These are phyloP conservation scores for Penicillium capsulatum DNA, from an alignment of 2,329 filamentous ascomycete genomes.

Conservation along the genomic window DNA sequence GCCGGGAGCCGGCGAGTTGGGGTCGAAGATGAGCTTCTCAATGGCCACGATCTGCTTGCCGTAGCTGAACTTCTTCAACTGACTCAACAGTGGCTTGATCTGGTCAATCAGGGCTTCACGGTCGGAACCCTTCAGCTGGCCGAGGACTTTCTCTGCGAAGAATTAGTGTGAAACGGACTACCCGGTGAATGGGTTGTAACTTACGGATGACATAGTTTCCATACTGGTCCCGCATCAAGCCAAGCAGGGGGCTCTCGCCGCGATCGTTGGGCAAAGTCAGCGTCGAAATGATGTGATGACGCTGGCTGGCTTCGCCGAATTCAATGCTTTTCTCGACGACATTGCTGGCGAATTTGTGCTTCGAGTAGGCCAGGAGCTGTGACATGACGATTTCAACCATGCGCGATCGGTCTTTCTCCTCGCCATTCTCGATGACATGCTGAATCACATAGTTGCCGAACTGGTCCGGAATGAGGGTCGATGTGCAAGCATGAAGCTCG, in stretches of 20 bases:
- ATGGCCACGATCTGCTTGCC: slow-evolving; percentile 64
- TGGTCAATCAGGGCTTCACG: slow-evolving; percentile 58
- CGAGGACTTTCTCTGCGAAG: slow-evolving; percentile 66
- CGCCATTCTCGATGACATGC: slow-evolving; percentile 78
- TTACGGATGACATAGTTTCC: slow-evolving; percentile 97
- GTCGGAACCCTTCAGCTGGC: slow-evolving; percentile 57
- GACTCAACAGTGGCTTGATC: slow-evolving; percentile 59
- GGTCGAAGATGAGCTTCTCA: slow-evolving; percentile 52
- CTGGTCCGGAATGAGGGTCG: slow-evolving; percentile 73
- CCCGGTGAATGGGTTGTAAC: slow-evolving; percentile 43
- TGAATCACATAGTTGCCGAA: slow-evolving; percentile 97
- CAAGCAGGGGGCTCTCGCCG: slow-evolving; percentile 65
- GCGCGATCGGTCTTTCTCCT: slow-evolving; percentile 64
- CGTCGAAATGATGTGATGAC: slow-evolving; percentile 62
- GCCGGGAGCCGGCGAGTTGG: slow-evolving; percentile 22
- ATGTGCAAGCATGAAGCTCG: slow-evolving; percentile 71
- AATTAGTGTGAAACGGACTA: slow-evolving; percentile 21
- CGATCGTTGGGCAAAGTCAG: slow-evolving; percentile 59
- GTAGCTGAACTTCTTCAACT: slow-evolving; percentile 61
- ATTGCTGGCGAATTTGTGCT: slow-evolving; percentile 95
- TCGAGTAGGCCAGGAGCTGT: slow-evolving; percentile 71
- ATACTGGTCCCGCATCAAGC: slow-evolving; percentile 83
- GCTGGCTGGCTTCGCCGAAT: slow-evolving; percentile 64
- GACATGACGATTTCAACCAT: slow-evolving; percentile 71
- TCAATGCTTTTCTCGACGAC: slow-evolving; percentile 92